A percentile compares a stretch with the other conserved stretches of the same genome.
These are phyloP conservation scores for Phytopythium cucurbitacearum DNA, from an alignment of 352 stramenopile genomes.

Conservation along the genomic window DNA sequence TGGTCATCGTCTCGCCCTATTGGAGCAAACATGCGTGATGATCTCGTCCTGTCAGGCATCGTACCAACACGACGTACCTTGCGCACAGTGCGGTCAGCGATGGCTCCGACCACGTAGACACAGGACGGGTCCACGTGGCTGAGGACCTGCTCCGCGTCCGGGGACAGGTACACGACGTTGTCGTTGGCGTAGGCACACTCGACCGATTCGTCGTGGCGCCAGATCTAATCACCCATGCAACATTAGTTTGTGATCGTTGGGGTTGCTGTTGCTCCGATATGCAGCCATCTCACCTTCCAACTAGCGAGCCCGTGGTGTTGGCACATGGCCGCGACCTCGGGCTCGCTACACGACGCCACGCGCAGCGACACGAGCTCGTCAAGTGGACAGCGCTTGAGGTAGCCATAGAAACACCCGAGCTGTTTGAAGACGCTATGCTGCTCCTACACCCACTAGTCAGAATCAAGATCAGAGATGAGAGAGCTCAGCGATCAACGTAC, in stretches of 20 bases:
- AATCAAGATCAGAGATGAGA: background rate
- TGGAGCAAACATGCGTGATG: background rate
- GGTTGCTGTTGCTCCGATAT: background rate
- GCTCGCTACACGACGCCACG: conserved; percentile 37
- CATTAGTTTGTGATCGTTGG: background rate
- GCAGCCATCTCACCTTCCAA: conserved; percentile 49
- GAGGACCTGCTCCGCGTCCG: conserved; percentile 73
- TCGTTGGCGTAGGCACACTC: conserved; percentile 41
- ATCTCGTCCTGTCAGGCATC: background rate
- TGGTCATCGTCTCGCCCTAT: conserved; percentile 41
- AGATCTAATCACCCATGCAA: conserved; percentile 13
- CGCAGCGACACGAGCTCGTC: conserved; percentile 58
- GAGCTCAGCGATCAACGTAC: conserved; percentile 18
- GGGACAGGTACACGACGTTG: conserved; percentile 77
- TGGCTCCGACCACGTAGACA: conserved; percentile 80
- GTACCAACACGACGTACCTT: conserved; percentile 26
- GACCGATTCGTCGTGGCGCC: conserved; percentile 38
- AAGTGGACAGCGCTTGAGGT: conserved; percentile 66
- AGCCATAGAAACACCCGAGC: conserved; percentile 69
- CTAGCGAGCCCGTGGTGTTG: conserved; percentile 32
- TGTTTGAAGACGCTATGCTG: conserved; percentile 80
- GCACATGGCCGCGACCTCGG: conserved; percentile 25
- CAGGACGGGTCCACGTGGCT: conserved; percentile 31
- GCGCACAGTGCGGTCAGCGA: conserved; percentile 81
- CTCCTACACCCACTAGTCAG: conserved; percentile 27